Evolutionary conservation across 306 rosid species (phyloP).

Genomic region (Adenanthera pavonina): DNA sequence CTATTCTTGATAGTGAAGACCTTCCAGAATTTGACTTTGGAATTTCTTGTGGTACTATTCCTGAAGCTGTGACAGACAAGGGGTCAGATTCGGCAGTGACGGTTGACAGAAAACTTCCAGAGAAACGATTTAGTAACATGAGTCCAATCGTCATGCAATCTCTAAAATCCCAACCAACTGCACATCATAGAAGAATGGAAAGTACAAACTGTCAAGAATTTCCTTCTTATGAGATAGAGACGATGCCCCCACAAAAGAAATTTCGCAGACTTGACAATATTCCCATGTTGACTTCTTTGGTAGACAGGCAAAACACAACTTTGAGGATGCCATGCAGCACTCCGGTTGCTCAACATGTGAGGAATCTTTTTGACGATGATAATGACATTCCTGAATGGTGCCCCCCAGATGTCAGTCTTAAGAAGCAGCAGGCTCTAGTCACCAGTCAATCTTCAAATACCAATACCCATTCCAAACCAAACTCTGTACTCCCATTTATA

Average conservation of each 20-base stretch:
- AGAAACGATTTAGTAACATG: background rate
- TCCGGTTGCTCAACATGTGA: background rate
- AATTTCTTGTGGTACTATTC: background rate
- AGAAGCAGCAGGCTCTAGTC: background rate
- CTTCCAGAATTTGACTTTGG: slow-evolving; percentile 44
- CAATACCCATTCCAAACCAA: background rate
- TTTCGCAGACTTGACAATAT: background rate
- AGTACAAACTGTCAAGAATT: background rate
- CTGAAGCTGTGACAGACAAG: slow-evolving; percentile 8
- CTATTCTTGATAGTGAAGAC: slow-evolving; percentile 24
- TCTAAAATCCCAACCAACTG: background rate
- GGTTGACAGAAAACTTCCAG: background rate
- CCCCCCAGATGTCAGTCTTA: slow-evolving; percentile 21
- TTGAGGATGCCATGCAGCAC: background rate
- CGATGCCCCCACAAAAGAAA: slow-evolving; percentile 25
- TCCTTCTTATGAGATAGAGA: background rate
- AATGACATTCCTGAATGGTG: slow-evolving; percentile 42
- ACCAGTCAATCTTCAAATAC: slow-evolving; percentile 2
- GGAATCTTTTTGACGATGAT: slow-evolving; percentile 25
- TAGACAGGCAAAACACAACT: slow-evolving; percentile 7
- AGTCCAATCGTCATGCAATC: background rate
- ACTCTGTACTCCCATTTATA: background rate
- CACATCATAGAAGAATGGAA: slow-evolving; percentile 22
- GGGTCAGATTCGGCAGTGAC: background rate
- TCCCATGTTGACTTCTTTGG: slow-evolving; percentile 9